Base-by-base conservation (phyloP, 2,329 filamentous ascomycete genomes). In the Didymella keratinophila region DNA sequence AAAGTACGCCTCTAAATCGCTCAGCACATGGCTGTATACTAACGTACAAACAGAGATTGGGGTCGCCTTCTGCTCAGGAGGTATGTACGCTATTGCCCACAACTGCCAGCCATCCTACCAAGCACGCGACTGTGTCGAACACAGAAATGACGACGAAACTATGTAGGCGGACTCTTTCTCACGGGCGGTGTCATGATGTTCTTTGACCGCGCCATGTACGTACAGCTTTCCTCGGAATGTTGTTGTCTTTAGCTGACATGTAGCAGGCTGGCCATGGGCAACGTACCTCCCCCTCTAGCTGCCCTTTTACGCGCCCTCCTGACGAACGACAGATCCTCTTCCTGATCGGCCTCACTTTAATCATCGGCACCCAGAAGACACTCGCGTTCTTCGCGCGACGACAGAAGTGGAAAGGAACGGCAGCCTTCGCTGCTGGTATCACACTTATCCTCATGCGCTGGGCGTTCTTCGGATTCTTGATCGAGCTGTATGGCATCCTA, bases 11-110 rank as follows among this genome's bases (percentile, higher is more conserved):
- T 20, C 6, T 23, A 16, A 20, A 4, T 9, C 21, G 18, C 27
- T 14, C 8, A 16, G 20, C 41, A 11, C n/a, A 2, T 20, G 18
- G 7, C 10, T 10, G 2, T 30, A 43, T 42, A 20, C 56, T 60
- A 10, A 60, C 51, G 18, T 32, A 8, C 10, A 14, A 10, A 69
- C 73, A 98, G 95, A 99, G 80, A 90, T 98, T 73, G 95, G 95
- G 70, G 93, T 97, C 63, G 92, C 93, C 76, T 99, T 99, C 83
- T 98, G 95, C 85, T 95, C 92, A 74, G 94, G 93, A 74, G 94
- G 93, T 97, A 89, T 69, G 91, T 89, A 78, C 69, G 66, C 67
- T 23, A 21, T 42, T 8, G 20, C 30, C 27, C 53, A 56, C 39
- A 52, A 25, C 51, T 47, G 60, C 52, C 42, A 34, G 23, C 43